phyloP scores from a whole-genome alignment of 2,329 filamentous ascomycete genomes.

The Clarireedia sp. region DNA sequence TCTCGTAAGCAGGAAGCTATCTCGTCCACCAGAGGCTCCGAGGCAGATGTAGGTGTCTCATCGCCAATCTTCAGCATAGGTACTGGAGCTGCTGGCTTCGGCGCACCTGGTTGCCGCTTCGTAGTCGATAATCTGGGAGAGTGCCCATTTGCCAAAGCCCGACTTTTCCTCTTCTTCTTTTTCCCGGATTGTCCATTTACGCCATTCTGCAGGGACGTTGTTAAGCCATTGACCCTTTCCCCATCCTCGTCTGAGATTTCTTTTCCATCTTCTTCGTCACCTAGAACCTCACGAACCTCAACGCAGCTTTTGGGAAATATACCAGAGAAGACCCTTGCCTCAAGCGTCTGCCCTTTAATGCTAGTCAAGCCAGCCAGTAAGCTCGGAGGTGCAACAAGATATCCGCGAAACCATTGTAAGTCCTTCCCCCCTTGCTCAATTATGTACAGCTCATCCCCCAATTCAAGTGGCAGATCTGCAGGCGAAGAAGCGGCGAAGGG shows the following conservation, averaged over 20 bases:
- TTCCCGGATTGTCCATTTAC: conserved; percentile 1
- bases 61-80: conserved; percentile 97
- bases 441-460: conserved; percentile 97
- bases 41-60: conserved; percentile 81
- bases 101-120: conserved; percentile 55
- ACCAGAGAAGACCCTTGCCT: conserved; percentile 95
- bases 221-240: neutral
- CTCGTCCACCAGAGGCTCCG: conserved; percentile 91
- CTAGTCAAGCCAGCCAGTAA: conserved; percentile 86
- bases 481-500: conserved; percentile 82
- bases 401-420: conserved; percentile 89
- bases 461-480: conserved; percentile 89
- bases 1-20: conserved; percentile 94
- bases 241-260: conserved; percentile 12
- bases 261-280: conserved; percentile 54
- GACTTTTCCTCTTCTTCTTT: conserved; percentile 18
- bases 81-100: conserved; percentile 82
- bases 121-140: conserved; percentile 34
- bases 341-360: conserved; percentile 83
- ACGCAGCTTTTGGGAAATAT: conserved; percentile 95
- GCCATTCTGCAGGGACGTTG: conserved; percentile 1
- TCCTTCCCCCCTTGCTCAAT: conserved; percentile 86
- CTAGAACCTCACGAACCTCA: conserved; percentile 86
- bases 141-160: conserved; percentile 19
- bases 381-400: conserved; percentile 88